Percentiles rank a stretch among this genome's conserved stretches.
These are phyloP conservation scores for Leccinum olivaceopallidum DNA, from an alignment of 768 basidiomycete genomes.

Conservation along the genomic window DNA sequence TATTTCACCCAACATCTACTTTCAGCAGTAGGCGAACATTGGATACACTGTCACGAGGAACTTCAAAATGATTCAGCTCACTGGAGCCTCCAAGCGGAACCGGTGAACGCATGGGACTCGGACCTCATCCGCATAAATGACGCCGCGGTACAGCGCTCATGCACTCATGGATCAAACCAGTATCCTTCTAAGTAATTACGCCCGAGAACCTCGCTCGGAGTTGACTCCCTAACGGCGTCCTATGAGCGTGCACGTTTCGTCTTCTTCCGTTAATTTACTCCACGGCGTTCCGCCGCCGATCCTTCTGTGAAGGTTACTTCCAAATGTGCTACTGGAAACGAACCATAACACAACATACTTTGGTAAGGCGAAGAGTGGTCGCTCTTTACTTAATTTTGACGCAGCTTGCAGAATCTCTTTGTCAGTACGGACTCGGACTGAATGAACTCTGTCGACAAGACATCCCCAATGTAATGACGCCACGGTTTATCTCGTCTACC, in stretches of 20 bases:
- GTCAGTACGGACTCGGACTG: not conserved
- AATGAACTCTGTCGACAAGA: not conserved
- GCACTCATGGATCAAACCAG: not conserved
- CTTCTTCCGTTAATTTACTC: not conserved
- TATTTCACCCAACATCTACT: not conserved
- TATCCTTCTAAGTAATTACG: not conserved
- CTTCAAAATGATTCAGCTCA: not conserved
- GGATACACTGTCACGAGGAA: not conserved
- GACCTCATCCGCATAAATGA: not conserved
- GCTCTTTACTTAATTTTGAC: too few relatives aligned
- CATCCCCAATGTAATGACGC: not conserved
- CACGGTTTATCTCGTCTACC: not conserved
- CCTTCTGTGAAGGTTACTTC: not conserved
- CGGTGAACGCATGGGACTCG: not conserved
- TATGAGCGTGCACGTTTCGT: not conserved
- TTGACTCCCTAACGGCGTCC: not conserved
- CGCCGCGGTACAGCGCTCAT: not conserved
- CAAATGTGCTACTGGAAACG: not conserved
- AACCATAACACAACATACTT: not conserved
- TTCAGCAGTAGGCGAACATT: not conserved
- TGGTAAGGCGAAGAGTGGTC: not conserved
- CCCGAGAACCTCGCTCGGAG: not conserved
- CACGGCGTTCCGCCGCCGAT: not conserved
- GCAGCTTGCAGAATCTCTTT: not conserved
- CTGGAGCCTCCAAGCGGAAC: not conserved